Percentiles rank a stretch among this genome's conserved stretches.
Evolutionary conservation across 2,329 filamentous ascomycete species (phyloP).

Genomic region (Byssochlamys sp.): DNA sequence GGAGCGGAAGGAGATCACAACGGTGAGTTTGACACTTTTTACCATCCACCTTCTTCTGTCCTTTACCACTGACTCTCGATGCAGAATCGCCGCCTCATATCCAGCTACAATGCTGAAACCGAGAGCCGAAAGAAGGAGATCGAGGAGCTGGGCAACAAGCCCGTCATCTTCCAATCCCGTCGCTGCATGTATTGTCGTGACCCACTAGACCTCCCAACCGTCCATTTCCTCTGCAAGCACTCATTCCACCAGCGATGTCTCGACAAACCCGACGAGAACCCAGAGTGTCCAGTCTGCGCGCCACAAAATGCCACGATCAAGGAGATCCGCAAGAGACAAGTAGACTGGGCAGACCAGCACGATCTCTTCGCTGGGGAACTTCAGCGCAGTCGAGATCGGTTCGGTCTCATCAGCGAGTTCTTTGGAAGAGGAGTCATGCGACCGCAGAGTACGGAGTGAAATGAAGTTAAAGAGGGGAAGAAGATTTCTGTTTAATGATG

Average conservation of each 20-base stretch:
- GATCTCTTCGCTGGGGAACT: constrained; percentile 80
- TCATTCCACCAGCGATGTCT: constrained; percentile 90
- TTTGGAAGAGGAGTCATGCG: constrained; percentile 88
- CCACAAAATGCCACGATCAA: constrained; percentile 77
- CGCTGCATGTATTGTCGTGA: constrained; percentile 74
- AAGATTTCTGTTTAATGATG: neutral
- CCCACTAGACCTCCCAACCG: constrained; percentile 72
- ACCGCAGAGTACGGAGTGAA: constrained; percentile 25
- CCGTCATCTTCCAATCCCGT: constrained; percentile 80
- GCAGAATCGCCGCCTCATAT: constrained; percentile 67
- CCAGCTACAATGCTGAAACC: constrained; percentile 75
- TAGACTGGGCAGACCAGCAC: constrained; percentile 76
- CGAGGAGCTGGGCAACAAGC: constrained; percentile 64
- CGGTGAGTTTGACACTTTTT: constrained; percentile 22
- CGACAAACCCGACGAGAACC: constrained; percentile 53
- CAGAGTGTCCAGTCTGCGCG: constrained; percentile 79
- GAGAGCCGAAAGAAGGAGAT: constrained; percentile 70
- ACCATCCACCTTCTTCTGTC: neutral
- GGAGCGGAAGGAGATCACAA: constrained; percentile 74
- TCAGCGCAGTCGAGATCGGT: constrained; percentile 66
- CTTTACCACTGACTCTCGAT: constrained; percentile 16
- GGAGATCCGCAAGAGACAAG: constrained; percentile 75
- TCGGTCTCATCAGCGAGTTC: constrained; percentile 87
- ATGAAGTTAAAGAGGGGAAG: neutral
- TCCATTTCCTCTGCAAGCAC: constrained; percentile 96